phyloP scores from a whole-genome alignment of 2,329 filamentous ascomycete genomes.

The Colletotrichum siamense region DNA sequence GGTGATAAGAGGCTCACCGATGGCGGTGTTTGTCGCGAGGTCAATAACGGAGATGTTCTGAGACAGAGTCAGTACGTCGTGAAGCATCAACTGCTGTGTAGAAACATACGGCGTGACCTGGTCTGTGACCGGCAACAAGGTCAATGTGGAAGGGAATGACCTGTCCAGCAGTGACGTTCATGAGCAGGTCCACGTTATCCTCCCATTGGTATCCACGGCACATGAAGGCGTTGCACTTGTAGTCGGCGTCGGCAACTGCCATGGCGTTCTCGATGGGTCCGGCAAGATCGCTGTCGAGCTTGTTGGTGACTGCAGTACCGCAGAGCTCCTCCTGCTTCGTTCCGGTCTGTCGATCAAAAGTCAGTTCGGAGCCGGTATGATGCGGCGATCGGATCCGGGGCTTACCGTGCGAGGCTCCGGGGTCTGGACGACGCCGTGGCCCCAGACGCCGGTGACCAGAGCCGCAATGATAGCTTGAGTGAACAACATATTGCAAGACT shows the following conservation, averaged over 20 bases:
- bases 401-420: slow-evolving; percentile 15
- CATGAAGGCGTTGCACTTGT: slow-evolving; percentile 30
- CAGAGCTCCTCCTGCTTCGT: slow-evolving; percentile 27
- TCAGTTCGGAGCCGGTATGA: neutral
- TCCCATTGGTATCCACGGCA: slow-evolving; percentile 36
- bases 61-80: neutral
- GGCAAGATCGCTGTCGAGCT: slow-evolving; percentile 27
- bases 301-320: slow-evolving; percentile 24
- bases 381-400: neutral
- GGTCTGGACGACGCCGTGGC: slow-evolving; percentile 5
- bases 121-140: slow-evolving; percentile 41
- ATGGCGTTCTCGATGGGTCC: slow-evolving; percentile 33
- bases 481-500: neutral
- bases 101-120: slow-evolving; percentile 33
- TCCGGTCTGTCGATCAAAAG: slow-evolving; percentile 22
- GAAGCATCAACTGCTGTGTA: neutral
- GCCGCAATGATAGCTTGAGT: slow-evolving; percentile 1
- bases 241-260: slow-evolving; percentile 24
- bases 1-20: slow-evolving; percentile 52
- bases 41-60: slow-evolving; percentile 57
- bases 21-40: slow-evolving; percentile 48
- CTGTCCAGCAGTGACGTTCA: slow-evolving; percentile 33
- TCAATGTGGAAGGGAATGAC: slow-evolving; percentile 41
- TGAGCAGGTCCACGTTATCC: slow-evolving; percentile 32
- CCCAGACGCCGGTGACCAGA: slow-evolving; percentile 9